Base-by-base conservation (phyloP, 1,284 basidiomycete species). In the Vanrija pseudolonga region DNA sequence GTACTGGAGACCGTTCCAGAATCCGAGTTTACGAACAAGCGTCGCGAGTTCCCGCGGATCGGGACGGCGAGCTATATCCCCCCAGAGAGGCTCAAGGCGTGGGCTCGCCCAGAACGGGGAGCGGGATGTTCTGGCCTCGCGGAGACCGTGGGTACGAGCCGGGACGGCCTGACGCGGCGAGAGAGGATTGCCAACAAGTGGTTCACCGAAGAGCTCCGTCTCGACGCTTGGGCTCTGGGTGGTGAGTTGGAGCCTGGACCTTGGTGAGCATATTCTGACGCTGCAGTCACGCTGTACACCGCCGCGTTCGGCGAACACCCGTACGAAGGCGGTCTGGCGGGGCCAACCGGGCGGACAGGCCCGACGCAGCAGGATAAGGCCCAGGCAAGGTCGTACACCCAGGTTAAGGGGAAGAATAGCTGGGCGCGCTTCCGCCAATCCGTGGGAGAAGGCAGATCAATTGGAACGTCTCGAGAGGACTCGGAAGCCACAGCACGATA, bases 141-240 rank as follows among this genome's bases (percentile, higher is more conserved):
- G 3, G 54, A 60, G 28, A 47, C 40, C 28, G 4, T 55, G 2
- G 56, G 52, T 8, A 9, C 36, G 18, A 40, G 22, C 14, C 12
- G 28, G n/a, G 26, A n/a, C 20, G 55, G 56, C 19, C 17, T 26
- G 12, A 50, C 40, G 1, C 40, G 46, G 26, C 51, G 53, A 24
- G 41, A 60, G 39, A 45, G 47, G 24, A 42, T 65, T 0, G 62
- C 56, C 11, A 15, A 37, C 12, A 32, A 47, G 15, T 65, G 62
- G 62, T 56, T 64, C 23, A 50, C 56, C 15, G 57, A 57, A 36
- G 64, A 65, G 28, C 47, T 39, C 3, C 22, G 18, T 8, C 20
- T 61, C 28, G 67, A 68, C 32, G 23, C 56, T 6, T 68, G 67
- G 67, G 58, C 60, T 4, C 17, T 58, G 3, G 67, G 67, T 5